Conservation (phyloP, 192 early-diverging fungal genomes). For the Dimargaris verticillata region DNA sequence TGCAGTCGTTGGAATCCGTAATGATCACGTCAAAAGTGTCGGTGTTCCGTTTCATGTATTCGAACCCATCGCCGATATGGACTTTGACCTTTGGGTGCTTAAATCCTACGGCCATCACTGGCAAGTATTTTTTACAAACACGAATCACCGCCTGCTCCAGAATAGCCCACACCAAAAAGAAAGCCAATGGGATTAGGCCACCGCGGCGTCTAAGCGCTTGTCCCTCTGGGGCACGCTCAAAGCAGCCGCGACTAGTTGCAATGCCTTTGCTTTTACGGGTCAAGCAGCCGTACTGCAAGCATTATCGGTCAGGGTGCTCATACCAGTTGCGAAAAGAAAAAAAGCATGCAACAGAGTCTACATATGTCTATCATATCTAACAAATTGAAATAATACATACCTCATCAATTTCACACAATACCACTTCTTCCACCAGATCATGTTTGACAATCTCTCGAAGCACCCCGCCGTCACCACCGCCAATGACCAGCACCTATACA, state of each 20-base stretch:
- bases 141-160: conserved; percentile 47
- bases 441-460: conserved; percentile 97
- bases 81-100: conserved; percentile 87
- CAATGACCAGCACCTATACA: conserved; percentile 81
- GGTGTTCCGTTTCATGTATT: conserved; percentile 74
- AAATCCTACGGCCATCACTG: conserved; percentile 84
- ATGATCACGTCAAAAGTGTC: conserved; percentile 94
- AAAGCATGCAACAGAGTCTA: no score
- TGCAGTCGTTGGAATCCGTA: no score
- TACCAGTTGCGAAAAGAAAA: no score
- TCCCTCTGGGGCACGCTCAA: no score
- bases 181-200: no score
- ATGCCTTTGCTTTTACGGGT: no score
- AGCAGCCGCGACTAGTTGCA: no score
- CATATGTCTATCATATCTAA: no score
- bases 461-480: conserved; percentile 98
- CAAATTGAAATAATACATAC: conserved; percentile 10
- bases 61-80: conserved; percentile 92
- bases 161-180: no score
- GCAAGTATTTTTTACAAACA: conserved; percentile 86
- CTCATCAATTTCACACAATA: conserved; percentile 95
- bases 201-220: no score
- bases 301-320: no score
- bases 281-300: no score
- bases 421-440: conserved; percentile 77